Evolutionary conservation across 2,329 filamentous ascomycete species (phyloP), one percentile per base, ranked within the genome.

Genomic region (Colletotrichum shisoi): DNA sequence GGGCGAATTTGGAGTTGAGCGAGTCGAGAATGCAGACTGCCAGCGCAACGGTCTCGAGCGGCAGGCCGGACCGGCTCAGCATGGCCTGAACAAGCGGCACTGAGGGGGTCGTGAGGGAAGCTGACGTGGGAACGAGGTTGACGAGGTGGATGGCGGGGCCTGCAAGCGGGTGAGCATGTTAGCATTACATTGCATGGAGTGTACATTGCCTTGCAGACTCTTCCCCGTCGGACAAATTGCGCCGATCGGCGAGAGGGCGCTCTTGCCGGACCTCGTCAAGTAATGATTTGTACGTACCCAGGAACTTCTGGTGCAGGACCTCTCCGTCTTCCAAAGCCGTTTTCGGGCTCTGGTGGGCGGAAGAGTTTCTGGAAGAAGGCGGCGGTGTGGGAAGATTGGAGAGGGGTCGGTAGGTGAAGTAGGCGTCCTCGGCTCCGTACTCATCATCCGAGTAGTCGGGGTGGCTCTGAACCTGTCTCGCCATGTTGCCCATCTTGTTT

Each of bases 321-420:
- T 83, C 82, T 65, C 78, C 80, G 72, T 83, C 80, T 58, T 83
- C 80, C 57, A 80, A 73, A 19, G 76, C 75, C 61, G 78, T 75
- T 45, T 75, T 74, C 52, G 82, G 81, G 56, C 81, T 83, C 72
- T 81, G 80, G 19, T 69, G 72, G 31, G 78, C 78, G 48, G 80
- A 80, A 19, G 80, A 80, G 69, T 74, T 79, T 67, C 77, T 78
- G 57, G 82, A 83, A 51, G 85, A 88, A 12, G 83, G 83, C 51
- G 88, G 88, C 69, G 88, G 88, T 59, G 88, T 91, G 24, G 88
- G 88, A 24, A 91, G 82, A 75, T 88, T 89, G 37, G 88, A 90
- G 58, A 91, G 81, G 11, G 88, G 88, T 54, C 87, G 84, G 76
- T 90, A 91, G 70, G 87, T 88, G 72, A 88, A 87, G 76, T 85